Evolutionary conservation across 257 asterid species (phyloP).

Genomic region (Rhazya stricta): DNA sequence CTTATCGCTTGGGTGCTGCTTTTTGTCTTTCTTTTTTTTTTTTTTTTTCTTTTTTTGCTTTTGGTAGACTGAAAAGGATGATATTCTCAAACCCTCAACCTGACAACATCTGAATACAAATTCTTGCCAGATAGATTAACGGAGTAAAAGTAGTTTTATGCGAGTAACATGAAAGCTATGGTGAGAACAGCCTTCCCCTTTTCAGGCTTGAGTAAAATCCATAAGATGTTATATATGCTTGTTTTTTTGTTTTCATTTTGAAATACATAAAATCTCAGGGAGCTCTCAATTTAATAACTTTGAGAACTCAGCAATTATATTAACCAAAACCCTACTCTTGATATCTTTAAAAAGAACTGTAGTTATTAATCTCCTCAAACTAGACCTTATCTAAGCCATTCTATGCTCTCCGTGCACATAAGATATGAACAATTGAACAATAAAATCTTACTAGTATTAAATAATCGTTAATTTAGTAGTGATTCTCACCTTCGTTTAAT

Average conservation of each 20-base stretch:
- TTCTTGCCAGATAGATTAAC: not conserved
- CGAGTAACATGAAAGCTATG: not conserved
- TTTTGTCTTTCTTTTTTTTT: not conserved
- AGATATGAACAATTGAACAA: not conserved
- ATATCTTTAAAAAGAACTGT: conserved; percentile 16
- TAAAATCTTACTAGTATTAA: not conserved
- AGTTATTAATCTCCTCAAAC: not conserved
- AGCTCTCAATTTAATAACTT: not conserved
- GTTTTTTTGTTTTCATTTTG: not conserved
- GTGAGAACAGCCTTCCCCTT: not conserved
- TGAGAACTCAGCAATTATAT: not conserved
- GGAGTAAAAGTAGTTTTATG: not conserved
- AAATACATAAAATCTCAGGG: not conserved
- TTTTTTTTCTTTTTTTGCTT: not conserved
- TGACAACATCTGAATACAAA: not conserved
- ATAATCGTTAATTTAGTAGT: not conserved
- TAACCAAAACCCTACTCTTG: conserved; percentile 23
- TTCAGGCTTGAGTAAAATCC: not conserved
- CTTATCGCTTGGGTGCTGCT: conserved; percentile 3
- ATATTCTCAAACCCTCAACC: not conserved
- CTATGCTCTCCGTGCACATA: not conserved
- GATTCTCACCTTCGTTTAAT: conserved; percentile 74
- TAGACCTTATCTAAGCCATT: not conserved
- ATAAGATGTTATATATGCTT: conserved; percentile 8
- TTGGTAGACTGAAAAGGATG: conserved; percentile 1